Base-by-base conservation (phyloP, 2,329 filamentous ascomycete genomes). In the Aspergillus aculeatus region DNA sequence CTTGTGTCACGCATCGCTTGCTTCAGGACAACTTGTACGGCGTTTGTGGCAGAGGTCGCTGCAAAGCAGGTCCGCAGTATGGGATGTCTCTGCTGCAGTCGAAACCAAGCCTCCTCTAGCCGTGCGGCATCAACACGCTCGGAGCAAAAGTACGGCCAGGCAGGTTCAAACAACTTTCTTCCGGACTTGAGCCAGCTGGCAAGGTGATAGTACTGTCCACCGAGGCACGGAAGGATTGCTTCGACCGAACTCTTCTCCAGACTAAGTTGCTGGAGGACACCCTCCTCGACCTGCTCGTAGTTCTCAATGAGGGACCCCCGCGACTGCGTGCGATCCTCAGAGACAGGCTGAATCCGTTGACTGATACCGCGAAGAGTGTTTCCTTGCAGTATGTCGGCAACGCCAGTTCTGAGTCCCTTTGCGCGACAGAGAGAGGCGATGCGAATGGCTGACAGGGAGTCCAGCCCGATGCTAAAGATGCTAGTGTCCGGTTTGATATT, bases 21-120 rank as follows among this genome's bases (percentile, higher is more conserved):
- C 26, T 71, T 75, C 48, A 73, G 57, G 10, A 75, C 66, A 9
- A 76, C 63, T 51, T 76, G 73, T 2, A 72, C 59, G 23, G 64
- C 64, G 35, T 71, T 62, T 6, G 64, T 64, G 5, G 66, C 35
- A 3, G 67, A 68, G 6, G 64, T 57, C 4, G 71, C 68, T 23
- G 67, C 69, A 47, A 77, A 75, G n/a, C 63, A 65, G 0, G 74
- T 77, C 10, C 75, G 68, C 49, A 77, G 61, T 12, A 75, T 68
- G 1, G 71, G 62, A 52, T 75, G 70, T 38, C 69, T 64, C 57
- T 73, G 63, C 23, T 71, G 66, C 12, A 77, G 67, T 12, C 58
- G 56, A 6, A 57, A 55, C 73, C 74, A 77, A 10, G 74, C 68
- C 16, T 62, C 38, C 41, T 64, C 51, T 2, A 76, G 64, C n/a